Evolutionary conservation across 768 basidiomycete genomes (phyloP).

Genomic region (Mrakia hoshinonis): DNA sequence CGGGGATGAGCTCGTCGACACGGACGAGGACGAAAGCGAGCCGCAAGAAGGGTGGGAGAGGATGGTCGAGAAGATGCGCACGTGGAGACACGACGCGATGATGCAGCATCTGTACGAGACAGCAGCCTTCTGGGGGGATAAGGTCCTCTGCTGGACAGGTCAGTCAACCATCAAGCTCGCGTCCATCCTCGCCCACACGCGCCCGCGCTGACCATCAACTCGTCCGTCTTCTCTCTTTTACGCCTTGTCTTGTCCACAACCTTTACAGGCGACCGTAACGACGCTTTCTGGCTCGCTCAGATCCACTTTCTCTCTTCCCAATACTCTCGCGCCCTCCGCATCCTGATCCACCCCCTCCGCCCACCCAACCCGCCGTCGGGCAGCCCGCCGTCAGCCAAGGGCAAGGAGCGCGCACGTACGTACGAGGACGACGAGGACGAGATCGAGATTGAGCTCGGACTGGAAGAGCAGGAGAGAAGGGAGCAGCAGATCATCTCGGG

Average conservation of each 20-base stretch:
- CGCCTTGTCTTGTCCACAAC: neutral
- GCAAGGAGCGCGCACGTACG: conserved; percentile 2
- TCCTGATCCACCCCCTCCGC: conserved; percentile 80
- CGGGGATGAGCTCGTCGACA: neutral
- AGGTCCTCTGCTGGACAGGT: conserved; percentile 94
- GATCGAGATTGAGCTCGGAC: neutral
- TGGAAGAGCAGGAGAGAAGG: neutral
- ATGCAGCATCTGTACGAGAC: conserved; percentile 98
- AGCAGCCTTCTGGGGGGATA: conserved; percentile 97
- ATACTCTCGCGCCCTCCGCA: conserved; percentile 83
- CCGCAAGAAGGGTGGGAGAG: conserved; percentile 30
- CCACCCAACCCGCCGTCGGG: conserved; percentile 40
- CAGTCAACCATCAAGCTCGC: conserved; percentile 36
- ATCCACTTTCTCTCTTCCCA: conserved; percentile 93
- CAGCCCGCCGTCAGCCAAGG: conserved; percentile 8
- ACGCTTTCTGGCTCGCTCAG: conserved; percentile 98
- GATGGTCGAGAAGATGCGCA: conserved; percentile 71
- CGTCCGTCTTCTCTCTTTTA: neutral
- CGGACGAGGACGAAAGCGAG: conserved; percentile 42
- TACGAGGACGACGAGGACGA: conserved; percentile 48
- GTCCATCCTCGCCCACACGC: neutral
- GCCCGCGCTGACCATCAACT: neutral
- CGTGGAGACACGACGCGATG: conserved; percentile 95
- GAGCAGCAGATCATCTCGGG: neutral
- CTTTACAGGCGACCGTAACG: conserved; percentile 78